Conservation (phyloP, 1,139 yeast species). For the Saccharomyces hybrid region DNA sequence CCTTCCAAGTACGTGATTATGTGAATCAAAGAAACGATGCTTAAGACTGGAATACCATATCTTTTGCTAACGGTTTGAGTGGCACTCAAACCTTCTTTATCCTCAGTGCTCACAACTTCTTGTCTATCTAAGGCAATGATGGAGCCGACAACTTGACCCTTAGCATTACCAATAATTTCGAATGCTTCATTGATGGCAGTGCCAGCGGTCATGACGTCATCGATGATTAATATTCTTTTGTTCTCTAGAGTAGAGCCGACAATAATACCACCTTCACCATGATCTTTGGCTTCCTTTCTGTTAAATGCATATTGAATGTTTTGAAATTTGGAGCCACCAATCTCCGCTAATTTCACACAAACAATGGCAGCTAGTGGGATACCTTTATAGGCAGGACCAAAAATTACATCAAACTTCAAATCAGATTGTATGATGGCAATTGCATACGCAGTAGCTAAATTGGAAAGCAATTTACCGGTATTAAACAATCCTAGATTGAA, state of each 20-base stretch:
- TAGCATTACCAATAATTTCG: constrained; percentile 60
- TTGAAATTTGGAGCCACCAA: constrained; percentile 69
- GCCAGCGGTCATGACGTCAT: constrained; percentile 98
- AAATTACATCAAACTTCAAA: constrained; percentile 78
- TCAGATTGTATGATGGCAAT: constrained; percentile 74
- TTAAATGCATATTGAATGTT: constrained; percentile 66
- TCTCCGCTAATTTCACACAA: constrained; percentile 83
- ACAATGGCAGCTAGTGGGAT: constrained; percentile 93
- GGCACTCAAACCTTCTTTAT: constrained; percentile 47
- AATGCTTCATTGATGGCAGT: constrained; percentile 96
- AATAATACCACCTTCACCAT: constrained; percentile 95
- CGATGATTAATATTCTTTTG: constrained; percentile 74
- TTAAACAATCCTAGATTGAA: constrained; percentile 88
- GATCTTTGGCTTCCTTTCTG: constrained; percentile 92
- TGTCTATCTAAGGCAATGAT: constrained; percentile 93
- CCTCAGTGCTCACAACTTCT: constrained; percentile 59
- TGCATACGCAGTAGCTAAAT: constrained; percentile 83
- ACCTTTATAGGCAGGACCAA: constrained; percentile 98
- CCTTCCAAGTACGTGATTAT: constrained; percentile 57
- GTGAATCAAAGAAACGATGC: constrained; percentile 71
- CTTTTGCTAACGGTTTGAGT: constrained; percentile 69
- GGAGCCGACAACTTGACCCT: constrained; percentile 74
- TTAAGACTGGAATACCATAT: constrained; percentile 73
- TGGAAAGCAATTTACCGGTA: constrained; percentile 72
- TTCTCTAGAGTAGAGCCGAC: constrained; percentile 75